Percentiles rank a stretch among this genome's conserved stretches.
These are phyloP conservation scores for Microdochium trichocladiopsis DNA, from an alignment of 2,329 filamentous ascomycete genomes.

Conservation along the genomic window DNA sequence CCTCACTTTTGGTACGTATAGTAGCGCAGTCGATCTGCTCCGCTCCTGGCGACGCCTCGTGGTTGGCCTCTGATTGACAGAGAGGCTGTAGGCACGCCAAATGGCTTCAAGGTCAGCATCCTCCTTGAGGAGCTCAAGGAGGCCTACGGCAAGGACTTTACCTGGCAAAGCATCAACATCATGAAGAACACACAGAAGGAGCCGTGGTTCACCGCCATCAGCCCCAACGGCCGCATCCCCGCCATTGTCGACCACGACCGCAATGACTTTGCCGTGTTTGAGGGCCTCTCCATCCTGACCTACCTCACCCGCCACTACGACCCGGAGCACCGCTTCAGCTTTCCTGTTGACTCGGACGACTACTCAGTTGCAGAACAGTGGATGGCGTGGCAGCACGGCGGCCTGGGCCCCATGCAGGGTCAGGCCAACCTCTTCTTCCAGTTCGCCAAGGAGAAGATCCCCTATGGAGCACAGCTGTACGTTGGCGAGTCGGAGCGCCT, in stretches of 20 bases:
- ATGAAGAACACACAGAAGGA: slow-evolving; percentile 58
- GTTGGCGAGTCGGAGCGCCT: slow-evolving; percentile 68
- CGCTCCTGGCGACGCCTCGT: no score
- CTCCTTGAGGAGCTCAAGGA: slow-evolving; percentile 60
- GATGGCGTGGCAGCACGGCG: slow-evolving; percentile 69
- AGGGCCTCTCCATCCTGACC: slow-evolving; percentile 65
- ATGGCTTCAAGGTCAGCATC: slow-evolving; percentile 51
- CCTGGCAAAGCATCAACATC: slow-evolving; percentile 52
- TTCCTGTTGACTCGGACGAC: slow-evolving; percentile 33
- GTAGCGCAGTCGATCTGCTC: not conserved
- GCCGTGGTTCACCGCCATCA: slow-evolving; percentile 56
- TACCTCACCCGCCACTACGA: slow-evolving; percentile 73
- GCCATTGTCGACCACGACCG: slow-evolving; percentile 61
- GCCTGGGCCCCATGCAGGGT: slow-evolving; percentile 64
- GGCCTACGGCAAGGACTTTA: slow-evolving; percentile 55
- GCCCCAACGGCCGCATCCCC: slow-evolving; percentile 60
- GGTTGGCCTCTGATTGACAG: no score
- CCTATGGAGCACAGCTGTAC: slow-evolving; percentile 68
- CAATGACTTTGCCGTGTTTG: slow-evolving; percentile 58
- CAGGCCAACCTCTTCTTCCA: slow-evolving; percentile 69
- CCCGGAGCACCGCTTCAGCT: slow-evolving; percentile 58
- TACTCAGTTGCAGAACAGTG: slow-evolving; percentile 46
- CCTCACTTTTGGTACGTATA: slow-evolving; percentile 41
- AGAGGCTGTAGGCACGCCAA: slow-evolving; percentile 45
- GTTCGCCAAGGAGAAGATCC: slow-evolving; percentile 60